These are phyloP conservation scores for Amylocarpus encephaloides DNA, from an alignment of 2,329 filamentous ascomycete species.

Conservation along the genomic window DNA sequence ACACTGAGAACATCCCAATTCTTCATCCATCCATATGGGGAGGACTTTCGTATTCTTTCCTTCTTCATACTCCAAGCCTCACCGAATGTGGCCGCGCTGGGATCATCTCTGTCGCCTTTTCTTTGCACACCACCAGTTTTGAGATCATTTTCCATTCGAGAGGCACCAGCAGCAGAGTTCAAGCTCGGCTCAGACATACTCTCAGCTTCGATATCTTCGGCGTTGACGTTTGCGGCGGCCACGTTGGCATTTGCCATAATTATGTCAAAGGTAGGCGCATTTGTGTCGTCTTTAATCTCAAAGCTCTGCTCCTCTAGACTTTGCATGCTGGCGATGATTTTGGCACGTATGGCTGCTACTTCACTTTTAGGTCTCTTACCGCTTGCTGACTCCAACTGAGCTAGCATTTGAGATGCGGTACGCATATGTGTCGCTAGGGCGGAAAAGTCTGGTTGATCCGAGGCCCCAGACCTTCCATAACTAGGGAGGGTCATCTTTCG, in stretches of 20 bases:
- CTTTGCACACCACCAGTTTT: conserved; percentile 79
- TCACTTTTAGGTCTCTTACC: conserved; percentile 74
- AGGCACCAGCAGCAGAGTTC: conserved; percentile 67
- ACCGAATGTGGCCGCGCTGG: conserved; percentile 78
- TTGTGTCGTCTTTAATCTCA: conserved; percentile 57
- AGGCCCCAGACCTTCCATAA: conserved; percentile 44
- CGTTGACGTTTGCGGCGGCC: conserved; percentile 40
- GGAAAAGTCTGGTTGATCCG: conserved; percentile 73
- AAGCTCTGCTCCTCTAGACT: conserved; percentile 81
- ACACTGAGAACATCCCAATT: conserved; percentile 85
- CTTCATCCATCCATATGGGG: conserved; percentile 82
- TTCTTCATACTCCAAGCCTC: conserved; percentile 82
- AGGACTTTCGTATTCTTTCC: conserved; percentile 75
- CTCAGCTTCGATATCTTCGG: conserved; percentile 51
- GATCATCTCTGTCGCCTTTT: conserved; percentile 77
- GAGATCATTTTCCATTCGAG: conserved; percentile 83
- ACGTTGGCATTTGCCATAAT: conserved; percentile 70
- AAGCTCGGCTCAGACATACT: conserved; percentile 36
- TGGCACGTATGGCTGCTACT: conserved; percentile 75
- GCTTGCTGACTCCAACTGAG: conserved; percentile 73
- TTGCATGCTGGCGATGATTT: conserved; percentile 88
- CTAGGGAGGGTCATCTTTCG: conserved; percentile 55
- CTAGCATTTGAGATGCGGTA: conserved; percentile 80
- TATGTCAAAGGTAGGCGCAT: conserved; percentile 69
- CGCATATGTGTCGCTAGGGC: conserved; percentile 83